Evolutionary conservation across 208 protist species (phyloP).

Genomic region (Leishmania gerbilli): DNA sequence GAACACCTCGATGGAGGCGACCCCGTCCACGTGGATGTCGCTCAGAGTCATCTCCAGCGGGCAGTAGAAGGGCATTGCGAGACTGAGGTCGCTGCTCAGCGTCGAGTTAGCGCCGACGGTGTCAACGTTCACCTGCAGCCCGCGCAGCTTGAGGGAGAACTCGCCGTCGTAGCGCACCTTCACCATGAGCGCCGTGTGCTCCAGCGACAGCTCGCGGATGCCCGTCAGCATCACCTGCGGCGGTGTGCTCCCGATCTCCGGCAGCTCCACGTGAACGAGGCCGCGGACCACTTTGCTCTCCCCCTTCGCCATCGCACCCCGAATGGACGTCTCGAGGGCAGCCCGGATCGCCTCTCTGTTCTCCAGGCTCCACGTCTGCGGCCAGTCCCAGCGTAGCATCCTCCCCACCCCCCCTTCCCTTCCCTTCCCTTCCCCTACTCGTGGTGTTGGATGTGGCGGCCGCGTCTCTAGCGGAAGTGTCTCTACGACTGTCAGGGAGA

Average conservation of each 20-base stretch:
- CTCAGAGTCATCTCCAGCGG: constrained; percentile 86
- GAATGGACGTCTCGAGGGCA: constrained; percentile 69
- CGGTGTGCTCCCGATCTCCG: constrained; percentile 68
- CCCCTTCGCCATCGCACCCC: constrained; percentile 67
- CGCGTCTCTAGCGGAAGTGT: not conserved
- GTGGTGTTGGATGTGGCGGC: not conserved
- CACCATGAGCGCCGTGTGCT: constrained; percentile 86
- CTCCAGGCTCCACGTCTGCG: constrained; percentile 65
- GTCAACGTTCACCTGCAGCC: constrained; percentile 88
- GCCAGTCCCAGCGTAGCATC: constrained; percentile 91
- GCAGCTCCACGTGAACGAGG: constrained; percentile 69
- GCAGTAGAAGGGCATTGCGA: constrained; percentile 85
- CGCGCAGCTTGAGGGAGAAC: constrained; percentile 69
- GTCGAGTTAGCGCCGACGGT: constrained; percentile 58
- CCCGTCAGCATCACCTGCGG: constrained; percentile 76
- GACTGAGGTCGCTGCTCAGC: constrained; percentile 61
- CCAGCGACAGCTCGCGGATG: constrained; percentile 71
- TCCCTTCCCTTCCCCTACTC: not conserved
- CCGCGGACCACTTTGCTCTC: constrained; percentile 80
- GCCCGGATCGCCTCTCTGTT: constrained; percentile 68
- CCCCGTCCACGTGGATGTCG: constrained; percentile 78
- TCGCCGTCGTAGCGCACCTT: constrained; percentile 84
- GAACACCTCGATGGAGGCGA: constrained; percentile 80
- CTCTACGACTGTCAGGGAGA: not conserved
- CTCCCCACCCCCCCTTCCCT: not conserved